A percentile compares a stretch with the other conserved stretches of the same genome.
Evolutionary conservation across 495 filamentous ascomycete species (phyloP).

Genomic region (Neurospora sp.): DNA sequence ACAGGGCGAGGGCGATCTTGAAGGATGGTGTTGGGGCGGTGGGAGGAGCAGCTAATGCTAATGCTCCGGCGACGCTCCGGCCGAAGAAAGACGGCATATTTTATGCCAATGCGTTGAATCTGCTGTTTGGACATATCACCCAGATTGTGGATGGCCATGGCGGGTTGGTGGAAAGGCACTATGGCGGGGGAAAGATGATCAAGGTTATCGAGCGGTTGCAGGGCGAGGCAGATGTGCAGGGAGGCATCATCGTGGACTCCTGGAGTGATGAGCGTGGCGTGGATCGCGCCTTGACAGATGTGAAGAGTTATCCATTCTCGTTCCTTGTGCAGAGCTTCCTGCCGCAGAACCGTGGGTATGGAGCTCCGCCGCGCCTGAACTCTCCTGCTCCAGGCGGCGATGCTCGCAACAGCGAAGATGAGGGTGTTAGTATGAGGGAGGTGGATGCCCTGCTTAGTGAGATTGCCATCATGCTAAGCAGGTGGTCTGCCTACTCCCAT

Average conservation of each 20-base stretch:
- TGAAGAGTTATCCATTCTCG: slow-evolving; percentile 93
- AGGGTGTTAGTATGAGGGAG: slow-evolving; percentile 91
- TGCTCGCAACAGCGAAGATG: slow-evolving; percentile 58
- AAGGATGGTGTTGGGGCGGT: slow-evolving; percentile 42
- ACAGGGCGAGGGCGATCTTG: slow-evolving; percentile 68
- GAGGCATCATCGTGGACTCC: slow-evolving; percentile 92
- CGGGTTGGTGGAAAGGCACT: slow-evolving; percentile 82
- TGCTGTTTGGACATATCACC: slow-evolving; percentile 93
- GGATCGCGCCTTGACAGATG: slow-evolving; percentile 78
- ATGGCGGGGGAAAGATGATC: slow-evolving; percentile 86
- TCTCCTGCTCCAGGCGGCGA: slow-evolving; percentile 58
- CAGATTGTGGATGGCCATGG: slow-evolving; percentile 91
- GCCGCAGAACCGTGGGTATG: slow-evolving; percentile 48
- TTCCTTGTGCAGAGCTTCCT: slow-evolving; percentile 94
- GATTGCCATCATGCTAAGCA: slow-evolving; percentile 78
- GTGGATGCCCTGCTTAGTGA: slow-evolving; percentile 79
- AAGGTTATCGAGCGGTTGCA: slow-evolving; percentile 90
- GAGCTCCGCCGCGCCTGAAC: slow-evolving; percentile 39
- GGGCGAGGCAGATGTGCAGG: slow-evolving; percentile 90
- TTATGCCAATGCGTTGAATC: slow-evolving; percentile 83
- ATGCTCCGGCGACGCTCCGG: not conserved
- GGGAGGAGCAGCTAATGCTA: slow-evolving; percentile 27
- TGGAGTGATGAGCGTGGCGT: slow-evolving; percentile 85
- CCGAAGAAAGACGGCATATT: slow-evolving; percentile 61
- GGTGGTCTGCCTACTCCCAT: slow-evolving; percentile 86